phyloP scores from a whole-genome alignment of 148 eudicot genomes.

The Nepenthes gracilis region DNA sequence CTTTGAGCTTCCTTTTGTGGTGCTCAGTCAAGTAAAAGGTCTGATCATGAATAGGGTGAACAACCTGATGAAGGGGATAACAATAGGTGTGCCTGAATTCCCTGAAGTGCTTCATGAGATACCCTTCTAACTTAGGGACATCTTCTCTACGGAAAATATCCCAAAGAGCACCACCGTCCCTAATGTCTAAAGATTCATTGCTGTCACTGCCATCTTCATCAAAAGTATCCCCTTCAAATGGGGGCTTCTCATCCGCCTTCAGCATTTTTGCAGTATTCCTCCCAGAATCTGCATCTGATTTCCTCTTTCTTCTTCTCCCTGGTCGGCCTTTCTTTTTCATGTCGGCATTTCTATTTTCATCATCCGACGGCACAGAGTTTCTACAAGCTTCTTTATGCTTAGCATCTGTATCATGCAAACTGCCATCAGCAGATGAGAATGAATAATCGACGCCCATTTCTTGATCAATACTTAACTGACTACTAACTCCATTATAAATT shows the following conservation, averaged over 20 bases:
- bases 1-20: slow-evolving; percentile 47
- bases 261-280: neutral
- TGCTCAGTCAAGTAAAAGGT: slow-evolving; percentile 38
- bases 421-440: neutral
- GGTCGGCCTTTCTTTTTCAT: slow-evolving; percentile 3
- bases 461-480: neutral
- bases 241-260: neutral
- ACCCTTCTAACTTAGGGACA: slow-evolving; percentile 36
- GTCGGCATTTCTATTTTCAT: slow-evolving; percentile 9
- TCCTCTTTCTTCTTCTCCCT: slow-evolving; percentile 1
- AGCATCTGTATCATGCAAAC: neutral
- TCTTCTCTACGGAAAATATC: slow-evolving; percentile 45
- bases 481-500: slow-evolving; percentile 3
- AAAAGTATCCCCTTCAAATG: slow-evolving; percentile 7
- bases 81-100: slow-evolving; percentile 61
- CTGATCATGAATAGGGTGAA: slow-evolving; percentile 54
- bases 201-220: neutral
- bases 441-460: neutral
- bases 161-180: slow-evolving; percentile 56
- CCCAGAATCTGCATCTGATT: neutral
- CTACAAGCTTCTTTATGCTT: slow-evolving; percentile 3
- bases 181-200: neutral
- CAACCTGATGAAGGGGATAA: slow-evolving; percentile 31
- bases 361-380: slow-evolving; percentile 4
- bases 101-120: slow-evolving; percentile 35